Percentiles rank a stretch among this genome's conserved stretches.
Evolutionary conservation across 1,284 basidiomycete genomes (phyloP).

Genomic region (Irpex lacteus): DNA sequence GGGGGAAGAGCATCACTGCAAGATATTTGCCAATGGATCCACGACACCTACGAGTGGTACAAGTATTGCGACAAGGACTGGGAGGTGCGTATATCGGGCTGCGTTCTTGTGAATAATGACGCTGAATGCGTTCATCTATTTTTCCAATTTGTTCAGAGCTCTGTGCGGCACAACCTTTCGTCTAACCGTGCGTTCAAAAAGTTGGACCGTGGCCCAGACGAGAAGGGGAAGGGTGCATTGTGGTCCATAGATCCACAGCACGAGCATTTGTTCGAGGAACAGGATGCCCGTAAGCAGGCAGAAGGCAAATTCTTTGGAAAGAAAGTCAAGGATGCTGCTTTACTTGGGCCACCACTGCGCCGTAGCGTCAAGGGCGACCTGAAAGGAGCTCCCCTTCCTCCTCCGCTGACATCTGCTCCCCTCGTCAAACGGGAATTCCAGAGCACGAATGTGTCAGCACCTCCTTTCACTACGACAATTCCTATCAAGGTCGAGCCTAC

Average conservation of each 20-base stretch:
- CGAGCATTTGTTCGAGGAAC: conserved; percentile 65
- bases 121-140: neutral
- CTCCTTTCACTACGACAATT: conserved; percentile 2
- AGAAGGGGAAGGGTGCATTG: conserved; percentile 86
- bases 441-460: conserved; percentile 1
- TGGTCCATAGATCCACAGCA: conserved; percentile 83
- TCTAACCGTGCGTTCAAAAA: conserved; percentile 88
- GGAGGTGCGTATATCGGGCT: conserved; percentile 61
- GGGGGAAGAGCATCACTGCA: conserved; percentile 87
- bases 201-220: conserved; percentile 78
- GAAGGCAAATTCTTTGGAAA: conserved; percentile 37
- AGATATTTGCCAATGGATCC: conserved; percentile 91
- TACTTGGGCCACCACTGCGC: conserved; percentile 60
- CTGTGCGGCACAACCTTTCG: conserved; percentile 89
- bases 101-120: neutral
- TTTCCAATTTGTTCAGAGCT: conserved; percentile 55
- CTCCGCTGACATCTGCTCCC: conserved; percentile 63
- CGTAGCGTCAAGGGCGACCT: conserved; percentile 60
- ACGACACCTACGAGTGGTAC: conserved; percentile 88
- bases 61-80: conserved; percentile 68
- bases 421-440: conserved; percentile 34
- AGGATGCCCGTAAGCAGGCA: conserved; percentile 54
- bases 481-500: conserved; percentile 16
- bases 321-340: conserved; percentile 47
- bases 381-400: conserved; percentile 55